phyloP scores from a whole-genome alignment of 192 early-diverging fungal species.

The Rhizophlyctis rosea region DNA sequence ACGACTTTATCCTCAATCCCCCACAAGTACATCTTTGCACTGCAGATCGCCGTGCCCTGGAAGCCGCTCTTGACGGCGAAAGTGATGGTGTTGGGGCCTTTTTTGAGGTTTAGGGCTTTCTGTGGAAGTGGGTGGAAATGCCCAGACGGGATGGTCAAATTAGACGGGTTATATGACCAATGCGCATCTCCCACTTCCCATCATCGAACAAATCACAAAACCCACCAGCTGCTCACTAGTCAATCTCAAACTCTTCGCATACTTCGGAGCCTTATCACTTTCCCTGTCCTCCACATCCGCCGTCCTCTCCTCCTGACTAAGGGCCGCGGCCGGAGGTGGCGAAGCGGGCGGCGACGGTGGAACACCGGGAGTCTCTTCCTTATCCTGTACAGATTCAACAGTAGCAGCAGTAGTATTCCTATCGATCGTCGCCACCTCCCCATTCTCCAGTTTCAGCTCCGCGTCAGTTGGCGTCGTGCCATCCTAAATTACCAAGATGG shows the following conservation, averaged over 20 bases:
- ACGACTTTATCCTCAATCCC: slow-evolving; percentile 79
- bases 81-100: slow-evolving; percentile 84
- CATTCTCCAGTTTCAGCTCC: background rate
- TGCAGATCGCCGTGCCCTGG: slow-evolving; percentile 73
- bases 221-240: slow-evolving; percentile 83
- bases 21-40: slow-evolving; percentile 89
- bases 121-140: slow-evolving; percentile 8
- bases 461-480: slow-evolving; percentile 1
- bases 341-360: too few species aligned
- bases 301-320: background rate
- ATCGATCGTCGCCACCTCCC: background rate
- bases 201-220: too few species aligned
- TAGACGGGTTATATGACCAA: background rate
- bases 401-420: slow-evolving; percentile 5
- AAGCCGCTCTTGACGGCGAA: slow-evolving; percentile 80
- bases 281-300: background rate
- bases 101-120: slow-evolving; percentile 70
- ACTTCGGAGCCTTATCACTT: slow-evolving; percentile 11
- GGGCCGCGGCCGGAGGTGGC: background rate
- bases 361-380: too few species aligned
- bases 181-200: too few species aligned
- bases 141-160: background rate
- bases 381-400: too few species aligned
- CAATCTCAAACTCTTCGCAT: slow-evolving; percentile 84
- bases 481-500: slow-evolving; percentile 15